Conservation (phyloP, 106 monocot genomes). For the Platanthera zijinensis region DNA sequence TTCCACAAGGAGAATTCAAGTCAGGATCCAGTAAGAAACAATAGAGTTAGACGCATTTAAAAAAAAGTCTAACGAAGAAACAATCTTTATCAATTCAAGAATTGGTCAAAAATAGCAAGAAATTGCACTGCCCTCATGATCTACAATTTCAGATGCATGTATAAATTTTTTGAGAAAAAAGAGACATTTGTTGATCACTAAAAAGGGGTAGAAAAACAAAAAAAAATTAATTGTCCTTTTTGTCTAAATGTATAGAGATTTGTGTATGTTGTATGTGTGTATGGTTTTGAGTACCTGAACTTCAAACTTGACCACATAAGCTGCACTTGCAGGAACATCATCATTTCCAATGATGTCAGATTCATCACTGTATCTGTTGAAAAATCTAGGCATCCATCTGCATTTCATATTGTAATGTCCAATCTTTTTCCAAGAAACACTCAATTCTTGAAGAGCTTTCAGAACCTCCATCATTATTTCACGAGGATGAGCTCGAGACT, state of each 20-base stretch:
- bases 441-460: conserved; percentile 82
- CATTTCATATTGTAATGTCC: conserved; percentile 95
- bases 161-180: no score
- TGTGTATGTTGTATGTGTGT: neutral
- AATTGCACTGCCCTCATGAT: neutral
- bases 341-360: conserved; percentile 54
- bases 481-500: conserved; percentile 82
- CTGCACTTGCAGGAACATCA: conserved; percentile 16
- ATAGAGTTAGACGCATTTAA: no score
- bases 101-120: neutral
- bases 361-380: conserved; percentile 46
- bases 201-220: neutral
- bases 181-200: neutral
- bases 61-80: neutral
- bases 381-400: conserved; percentile 45
- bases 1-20: neutral
- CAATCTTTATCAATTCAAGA: neutral
- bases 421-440: conserved; percentile 84
- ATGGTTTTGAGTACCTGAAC: conserved; percentile 56
- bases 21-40: no score
- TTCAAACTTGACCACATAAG: conserved; percentile 84
- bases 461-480: conserved; percentile 85
- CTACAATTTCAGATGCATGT: neutral
- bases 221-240: neutral
- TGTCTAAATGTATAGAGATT: neutral